phyloP scores from a whole-genome alignment of 2,329 filamentous ascomycete species.

The Xylaria sp. region DNA sequence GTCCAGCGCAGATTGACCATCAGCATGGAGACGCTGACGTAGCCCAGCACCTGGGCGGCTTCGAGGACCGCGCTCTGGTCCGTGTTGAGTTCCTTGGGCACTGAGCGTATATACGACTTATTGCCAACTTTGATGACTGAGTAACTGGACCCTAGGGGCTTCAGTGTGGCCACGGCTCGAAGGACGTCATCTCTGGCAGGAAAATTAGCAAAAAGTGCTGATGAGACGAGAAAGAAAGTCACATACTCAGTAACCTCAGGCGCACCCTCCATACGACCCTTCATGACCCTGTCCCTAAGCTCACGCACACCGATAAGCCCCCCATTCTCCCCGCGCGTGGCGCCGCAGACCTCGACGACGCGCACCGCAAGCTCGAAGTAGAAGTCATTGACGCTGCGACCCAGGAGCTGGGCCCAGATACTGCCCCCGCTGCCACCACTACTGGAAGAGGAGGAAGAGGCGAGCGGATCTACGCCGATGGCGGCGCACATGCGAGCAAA shows the following conservation, averaged over 20 bases:
- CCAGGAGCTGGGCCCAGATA: slow-evolving; percentile 93
- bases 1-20: slow-evolving; percentile 89
- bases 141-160: slow-evolving; percentile 89
- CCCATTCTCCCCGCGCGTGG: slow-evolving; percentile 89
- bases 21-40: slow-evolving; percentile 89
- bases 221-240: neutral
- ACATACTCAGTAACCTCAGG: slow-evolving; percentile 81
- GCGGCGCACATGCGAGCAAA: slow-evolving; percentile 98
- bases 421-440: slow-evolving; percentile 66
- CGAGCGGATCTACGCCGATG: slow-evolving; percentile 94
- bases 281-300: slow-evolving; percentile 79
- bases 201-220: slow-evolving; percentile 24
- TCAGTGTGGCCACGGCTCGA: slow-evolving; percentile 85
- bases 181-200: slow-evolving; percentile 82
- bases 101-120: slow-evolving; percentile 87
- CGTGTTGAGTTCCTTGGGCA: slow-evolving; percentile 93
- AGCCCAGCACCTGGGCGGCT: slow-evolving; percentile 88
- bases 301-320: slow-evolving; percentile 88
- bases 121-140: slow-evolving; percentile 84
- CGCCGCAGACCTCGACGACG: slow-evolving; percentile 90
- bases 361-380: slow-evolving; percentile 98
- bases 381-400: slow-evolving; percentile 94
- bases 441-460: slow-evolving; percentile 57
- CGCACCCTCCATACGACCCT: slow-evolving; percentile 78
- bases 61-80: slow-evolving; percentile 95